Evolutionary conservation across 2,329 filamentous ascomycete species (phyloP).

Genomic region (Pyrenophora graminea): DNA sequence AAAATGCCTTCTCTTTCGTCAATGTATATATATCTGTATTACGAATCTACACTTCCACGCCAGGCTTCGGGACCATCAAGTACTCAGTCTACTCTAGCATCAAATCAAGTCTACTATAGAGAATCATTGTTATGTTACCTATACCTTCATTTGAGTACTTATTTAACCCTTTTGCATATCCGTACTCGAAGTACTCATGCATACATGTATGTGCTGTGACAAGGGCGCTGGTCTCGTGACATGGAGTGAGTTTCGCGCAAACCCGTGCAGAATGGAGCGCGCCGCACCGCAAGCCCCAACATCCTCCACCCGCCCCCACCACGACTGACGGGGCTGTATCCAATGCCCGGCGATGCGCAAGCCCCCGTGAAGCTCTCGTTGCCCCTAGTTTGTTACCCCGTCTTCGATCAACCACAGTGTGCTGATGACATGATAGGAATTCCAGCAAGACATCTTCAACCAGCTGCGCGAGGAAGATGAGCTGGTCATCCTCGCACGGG

Average conservation of each 20-base stretch:
- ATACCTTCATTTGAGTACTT: no score
- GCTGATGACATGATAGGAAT: conserved; percentile 60
- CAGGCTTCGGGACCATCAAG: not conserved
- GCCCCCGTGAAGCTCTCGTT: conserved; percentile 78
- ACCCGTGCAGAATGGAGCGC: conserved; percentile 14
- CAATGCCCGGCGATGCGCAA: conserved; percentile 49
- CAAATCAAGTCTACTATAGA: no score
- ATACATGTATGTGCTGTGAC: not conserved
- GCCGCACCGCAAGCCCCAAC: conserved; percentile 23
- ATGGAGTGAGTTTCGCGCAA: conserved; percentile 24
- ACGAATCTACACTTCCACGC: conserved; percentile 22
- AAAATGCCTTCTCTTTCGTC: conserved; percentile 4
- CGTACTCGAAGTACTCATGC: not conserved
- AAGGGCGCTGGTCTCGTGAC: conserved; percentile 27
- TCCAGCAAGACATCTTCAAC: conserved; percentile 91
- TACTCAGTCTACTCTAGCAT: no score
- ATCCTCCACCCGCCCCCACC: conserved; percentile 18
- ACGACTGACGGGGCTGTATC: conserved; percentile 22
- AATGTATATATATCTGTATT: conserved; percentile 25
- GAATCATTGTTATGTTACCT: no score
- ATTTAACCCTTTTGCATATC: no score
- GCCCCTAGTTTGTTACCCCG: conserved; percentile 62
- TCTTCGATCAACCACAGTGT: conserved; percentile 3
- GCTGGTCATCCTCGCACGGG: conserved; percentile 86
- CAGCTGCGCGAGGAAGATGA: conserved; percentile 78